Evolutionary conservation across 2,329 filamentous ascomycete species (phyloP).

Genomic region (Ophiostoma tasmaniense): DNA sequence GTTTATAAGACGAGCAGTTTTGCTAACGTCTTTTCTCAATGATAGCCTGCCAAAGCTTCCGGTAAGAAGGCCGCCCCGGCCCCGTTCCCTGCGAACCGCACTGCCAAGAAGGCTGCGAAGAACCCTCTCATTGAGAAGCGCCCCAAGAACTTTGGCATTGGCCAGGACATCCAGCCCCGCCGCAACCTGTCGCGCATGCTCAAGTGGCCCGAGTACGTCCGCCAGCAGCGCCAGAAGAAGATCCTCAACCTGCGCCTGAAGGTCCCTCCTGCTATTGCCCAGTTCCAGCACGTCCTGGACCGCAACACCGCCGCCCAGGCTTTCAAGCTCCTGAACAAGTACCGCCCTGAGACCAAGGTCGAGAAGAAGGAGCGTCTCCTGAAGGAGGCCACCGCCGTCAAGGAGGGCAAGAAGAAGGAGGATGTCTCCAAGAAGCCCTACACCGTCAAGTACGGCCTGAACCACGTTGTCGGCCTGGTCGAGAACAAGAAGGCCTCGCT

Average conservation of each 20-base stretch:
- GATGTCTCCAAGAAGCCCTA: slow-evolving; percentile 99
- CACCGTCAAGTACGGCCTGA: slow-evolving; percentile 98
- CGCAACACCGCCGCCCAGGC: slow-evolving; percentile 93
- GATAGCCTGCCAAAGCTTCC: slow-evolving; percentile 88
- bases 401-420: slow-evolving; percentile 99
- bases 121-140: slow-evolving; percentile 99
- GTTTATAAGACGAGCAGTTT: slow-evolving; percentile 68
- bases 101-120: slow-evolving; percentile 89
- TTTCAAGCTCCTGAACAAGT: slow-evolving; percentile 99
- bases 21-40: slow-evolving; percentile 99
- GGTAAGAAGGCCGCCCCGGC: slow-evolving; percentile 98
- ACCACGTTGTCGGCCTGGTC: slow-evolving; percentile 95
- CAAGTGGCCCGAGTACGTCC: slow-evolving; percentile 99
- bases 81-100: slow-evolving; percentile 89
- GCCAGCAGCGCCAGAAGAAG: slow-evolving; percentile 88
- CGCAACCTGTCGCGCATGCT: slow-evolving; percentile 97
- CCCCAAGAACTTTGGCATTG: slow-evolving; percentile 94
- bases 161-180: slow-evolving; percentile 95
- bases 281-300: slow-evolving; percentile 97
- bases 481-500: slow-evolving; percentile 99
- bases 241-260: slow-evolving; percentile 98
- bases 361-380: slow-evolving; percentile 99
- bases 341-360: slow-evolving; percentile 96
- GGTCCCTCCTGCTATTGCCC: slow-evolving; percentile 92
- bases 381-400: slow-evolving; percentile 95